phyloP scores from a whole-genome alignment of 2,329 filamentous ascomycete species.

The Trichoderma harzianum region DNA sequence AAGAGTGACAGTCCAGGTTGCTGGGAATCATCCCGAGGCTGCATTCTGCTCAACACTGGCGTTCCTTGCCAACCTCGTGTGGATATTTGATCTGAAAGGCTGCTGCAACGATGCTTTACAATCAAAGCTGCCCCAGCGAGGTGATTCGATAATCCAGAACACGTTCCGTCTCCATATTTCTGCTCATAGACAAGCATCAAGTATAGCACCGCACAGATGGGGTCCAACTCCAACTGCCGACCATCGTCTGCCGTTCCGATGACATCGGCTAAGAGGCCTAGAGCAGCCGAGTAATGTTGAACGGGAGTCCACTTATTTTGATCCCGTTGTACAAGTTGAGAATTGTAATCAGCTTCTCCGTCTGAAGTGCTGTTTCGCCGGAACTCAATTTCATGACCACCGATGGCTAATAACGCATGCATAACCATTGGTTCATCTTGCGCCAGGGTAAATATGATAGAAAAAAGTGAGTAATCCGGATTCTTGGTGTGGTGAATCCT shows the following conservation, averaged over 20 bases:
- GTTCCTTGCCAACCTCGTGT: slow-evolving; percentile 7
- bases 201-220: slow-evolving; percentile 32
- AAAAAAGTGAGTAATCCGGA: slow-evolving; percentile 34
- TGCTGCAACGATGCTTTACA: slow-evolving; percentile 27
- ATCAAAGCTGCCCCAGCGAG: slow-evolving; percentile 32
- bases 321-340: slow-evolving; percentile 1
- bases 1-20: slow-evolving; percentile 28
- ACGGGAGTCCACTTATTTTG: slow-evolving; percentile 21
- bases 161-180: slow-evolving; percentile 34
- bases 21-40: slow-evolving; percentile 3
- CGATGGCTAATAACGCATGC: slow-evolving; percentile 35
- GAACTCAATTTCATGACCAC: slow-evolving; percentile 31
- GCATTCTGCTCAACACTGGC: neutral
- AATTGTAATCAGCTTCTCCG: neutral
- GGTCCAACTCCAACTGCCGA: slow-evolving; percentile 28
- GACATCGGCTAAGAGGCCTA: slow-evolving; percentile 32
- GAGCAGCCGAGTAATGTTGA: slow-evolving; percentile 31
- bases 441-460: slow-evolving; percentile 35
- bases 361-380: slow-evolving; percentile 20
- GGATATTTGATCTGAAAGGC: slow-evolving; percentile 9
- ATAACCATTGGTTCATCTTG: slow-evolving; percentile 34
- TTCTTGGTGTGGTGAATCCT: slow-evolving; percentile 36
- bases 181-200: slow-evolving; percentile 39
- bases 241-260: slow-evolving; percentile 23
- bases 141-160: slow-evolving; percentile 31